phyloP scores from a whole-genome alignment of 441 rosid species.

The Gossypium lobatum region DNA sequence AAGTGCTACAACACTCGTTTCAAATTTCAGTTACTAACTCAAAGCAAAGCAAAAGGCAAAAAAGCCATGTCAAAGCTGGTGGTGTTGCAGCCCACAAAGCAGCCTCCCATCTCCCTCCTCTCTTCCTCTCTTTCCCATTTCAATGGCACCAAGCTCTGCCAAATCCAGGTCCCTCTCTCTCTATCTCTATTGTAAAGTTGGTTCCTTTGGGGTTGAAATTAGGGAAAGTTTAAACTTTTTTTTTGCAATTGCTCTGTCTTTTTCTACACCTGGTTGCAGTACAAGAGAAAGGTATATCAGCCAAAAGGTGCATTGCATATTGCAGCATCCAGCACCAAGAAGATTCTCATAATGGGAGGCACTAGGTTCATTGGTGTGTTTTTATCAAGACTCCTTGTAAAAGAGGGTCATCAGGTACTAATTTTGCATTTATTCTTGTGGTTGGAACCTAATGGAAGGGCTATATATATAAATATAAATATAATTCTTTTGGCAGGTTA shows the following conservation, averaged over 20 bases:
- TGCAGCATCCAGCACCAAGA: constrained; percentile 64
- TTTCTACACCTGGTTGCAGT: constrained; percentile 37
- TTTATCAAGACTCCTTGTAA: constrained; percentile 78
- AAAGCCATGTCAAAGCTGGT: constrained; percentile 55
- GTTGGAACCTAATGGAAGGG: neutral
- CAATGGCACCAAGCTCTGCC: constrained; percentile 71
- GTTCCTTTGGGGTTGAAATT: neutral
- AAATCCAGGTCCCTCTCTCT: constrained; percentile 47
- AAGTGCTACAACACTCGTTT: constrained; percentile 1
- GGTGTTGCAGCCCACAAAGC: constrained; percentile 60
- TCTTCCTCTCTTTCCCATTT: constrained; percentile 81
- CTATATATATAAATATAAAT: no score
- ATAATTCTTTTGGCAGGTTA: constrained; percentile 49
- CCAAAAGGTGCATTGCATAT: constrained; percentile 61
- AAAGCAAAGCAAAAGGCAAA: neutral
- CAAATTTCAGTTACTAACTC: constrained; percentile 23
- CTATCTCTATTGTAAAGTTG: neutral
- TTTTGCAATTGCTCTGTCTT: neutral
- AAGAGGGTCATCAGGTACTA: constrained; percentile 82
- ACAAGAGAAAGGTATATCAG: constrained; percentile 54
- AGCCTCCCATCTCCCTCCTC: constrained; percentile 64
- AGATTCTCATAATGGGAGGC: constrained; percentile 89
- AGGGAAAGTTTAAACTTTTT: neutral
- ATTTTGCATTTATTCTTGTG: neutral
- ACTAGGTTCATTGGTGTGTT: constrained; percentile 78